Evolutionary conservation across 2,329 filamentous ascomycete species (phyloP).

Genomic region (Tolypocladium ovalisporum): DNA sequence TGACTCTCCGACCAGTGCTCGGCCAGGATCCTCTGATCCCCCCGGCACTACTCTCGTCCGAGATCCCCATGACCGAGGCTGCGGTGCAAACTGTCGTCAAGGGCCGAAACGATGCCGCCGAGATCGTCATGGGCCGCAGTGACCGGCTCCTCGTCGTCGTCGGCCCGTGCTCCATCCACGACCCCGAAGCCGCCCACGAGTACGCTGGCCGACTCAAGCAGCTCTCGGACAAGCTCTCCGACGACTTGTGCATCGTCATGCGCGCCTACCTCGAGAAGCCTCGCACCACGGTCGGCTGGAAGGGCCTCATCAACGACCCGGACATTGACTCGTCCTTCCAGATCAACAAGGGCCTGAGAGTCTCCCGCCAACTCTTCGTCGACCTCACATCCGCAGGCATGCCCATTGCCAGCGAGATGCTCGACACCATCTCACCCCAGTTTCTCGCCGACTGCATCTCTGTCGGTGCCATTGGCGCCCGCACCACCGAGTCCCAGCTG

Average conservation of each 20-base stretch:
- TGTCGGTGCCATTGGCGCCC: conserved; percentile 86
- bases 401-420: conserved; percentile 95
- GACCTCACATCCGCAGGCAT: conserved; percentile 81
- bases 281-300: conserved; percentile 96
- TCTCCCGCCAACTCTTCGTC: conserved; percentile 87
- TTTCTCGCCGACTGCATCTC: conserved; percentile 95
- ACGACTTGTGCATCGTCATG: conserved; percentile 90
- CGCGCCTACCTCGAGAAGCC: conserved; percentile 98
- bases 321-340: conserved; percentile 95
- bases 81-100: conserved; percentile 60
- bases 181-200: conserved; percentile 77
- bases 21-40: conserved; percentile 91
- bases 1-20: conserved; percentile 50
- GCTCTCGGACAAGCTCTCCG: conserved; percentile 66
- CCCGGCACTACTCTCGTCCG: conserved; percentile 73
- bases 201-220: conserved; percentile 73
- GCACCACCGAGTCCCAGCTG: conserved; percentile 92
- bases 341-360: conserved; percentile 95
- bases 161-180: conserved; percentile 95
- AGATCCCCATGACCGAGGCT: conserved; percentile 61
- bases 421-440: conserved; percentile 97
- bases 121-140: conserved; percentile 67
- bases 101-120: conserved; percentile 56
- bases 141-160: conserved; percentile 90
- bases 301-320: conserved; percentile 97